These are phyloP conservation scores for Penstemon eatonii DNA, from an alignment of 257 asterid species.

Conservation along the genomic window DNA sequence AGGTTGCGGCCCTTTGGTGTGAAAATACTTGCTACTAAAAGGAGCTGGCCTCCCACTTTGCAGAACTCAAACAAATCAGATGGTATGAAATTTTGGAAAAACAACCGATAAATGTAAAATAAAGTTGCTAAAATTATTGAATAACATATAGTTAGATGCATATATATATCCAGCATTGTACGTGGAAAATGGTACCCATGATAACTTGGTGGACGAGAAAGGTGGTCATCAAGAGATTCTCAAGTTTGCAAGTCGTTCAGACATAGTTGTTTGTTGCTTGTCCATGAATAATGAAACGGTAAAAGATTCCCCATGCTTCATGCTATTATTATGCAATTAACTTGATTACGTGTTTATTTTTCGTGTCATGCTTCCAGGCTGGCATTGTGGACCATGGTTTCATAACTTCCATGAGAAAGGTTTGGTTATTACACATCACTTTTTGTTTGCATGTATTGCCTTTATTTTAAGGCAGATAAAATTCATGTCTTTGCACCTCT, in stretches of 20 bases:
- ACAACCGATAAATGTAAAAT: background rate
- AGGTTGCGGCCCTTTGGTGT: slow-evolving; percentile 90
- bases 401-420: slow-evolving; percentile 93
- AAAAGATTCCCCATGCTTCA: slow-evolving; percentile 18
- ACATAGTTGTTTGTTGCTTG: slow-evolving; percentile 88
- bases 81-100: slow-evolving; percentile 34
- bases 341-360: background rate
- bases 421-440: slow-evolving; percentile 22
- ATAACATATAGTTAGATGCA: slow-evolving; percentile 25
- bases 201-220: slow-evolving; percentile 75
- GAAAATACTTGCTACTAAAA: slow-evolving; percentile 86
- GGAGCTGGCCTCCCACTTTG: slow-evolving; percentile 62
- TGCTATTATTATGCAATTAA: background rate
- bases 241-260: slow-evolving; percentile 73
- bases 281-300: slow-evolving; percentile 78
- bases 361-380: slow-evolving; percentile 49
- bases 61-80: slow-evolving; percentile 39
- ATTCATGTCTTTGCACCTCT: no score
- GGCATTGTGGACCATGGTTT: slow-evolving; percentile 68
- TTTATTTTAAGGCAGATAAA: background rate
- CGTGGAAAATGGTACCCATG: slow-evolving; percentile 31
- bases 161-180: slow-evolving; percentile 16
- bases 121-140: slow-evolving; percentile 9
- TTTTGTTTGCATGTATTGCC: background rate
- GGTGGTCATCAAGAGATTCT: slow-evolving; percentile 72